A percentile compares a stretch with the other conserved stretches of the same genome.
These are phyloP conservation scores for Bocquillonia castaneifolia DNA, from an alignment of 441 rosid species.

Conservation along the genomic window DNA sequence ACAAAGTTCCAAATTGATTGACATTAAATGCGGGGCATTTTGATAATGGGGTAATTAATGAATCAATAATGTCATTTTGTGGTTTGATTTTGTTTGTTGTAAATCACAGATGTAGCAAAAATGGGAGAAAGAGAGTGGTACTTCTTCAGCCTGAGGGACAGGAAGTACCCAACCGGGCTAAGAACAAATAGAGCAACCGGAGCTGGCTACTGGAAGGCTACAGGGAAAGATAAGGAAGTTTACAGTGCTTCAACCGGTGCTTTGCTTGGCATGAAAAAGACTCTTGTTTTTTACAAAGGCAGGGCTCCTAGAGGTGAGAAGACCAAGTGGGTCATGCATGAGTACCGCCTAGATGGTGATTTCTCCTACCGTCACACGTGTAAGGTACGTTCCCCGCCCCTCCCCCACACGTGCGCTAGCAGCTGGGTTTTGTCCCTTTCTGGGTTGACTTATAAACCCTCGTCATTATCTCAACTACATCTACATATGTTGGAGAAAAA, in stretches of 20 bases:
- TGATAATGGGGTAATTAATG: background rate
- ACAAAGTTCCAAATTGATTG: background rate
- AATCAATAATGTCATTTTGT: too few relatives aligned
- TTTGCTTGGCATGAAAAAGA: slow-evolving; percentile 88
- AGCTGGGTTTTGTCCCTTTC: slow-evolving; percentile 37
- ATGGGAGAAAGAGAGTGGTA: slow-evolving; percentile 98
- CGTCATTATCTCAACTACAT: too few relatives aligned
- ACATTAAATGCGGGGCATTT: background rate
- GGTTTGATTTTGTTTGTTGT: background rate
- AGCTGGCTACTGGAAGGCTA: slow-evolving; percentile 98
- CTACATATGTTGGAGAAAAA: background rate
- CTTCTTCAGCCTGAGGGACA: slow-evolving; percentile 85
- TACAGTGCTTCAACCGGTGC: slow-evolving; percentile 48
- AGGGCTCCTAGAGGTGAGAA: slow-evolving; percentile 95
- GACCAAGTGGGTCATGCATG: slow-evolving; percentile 99
- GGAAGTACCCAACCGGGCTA: slow-evolving; percentile 94
- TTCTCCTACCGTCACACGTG: slow-evolving; percentile 73
- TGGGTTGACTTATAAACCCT: slow-evolving; percentile 63
- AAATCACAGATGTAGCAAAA: slow-evolving; percentile 66
- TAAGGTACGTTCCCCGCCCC: slow-evolving; percentile 45
- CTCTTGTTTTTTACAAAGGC: slow-evolving; percentile 88
- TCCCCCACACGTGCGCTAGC: background rate
- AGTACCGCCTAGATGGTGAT: slow-evolving; percentile 88
- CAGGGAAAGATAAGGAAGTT: slow-evolving; percentile 87
- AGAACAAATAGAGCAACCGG: slow-evolving; percentile 92